These are phyloP conservation scores for Clavispora vitiphila DNA, from an alignment of 805 yeast genomes.

Conservation along the genomic window DNA sequence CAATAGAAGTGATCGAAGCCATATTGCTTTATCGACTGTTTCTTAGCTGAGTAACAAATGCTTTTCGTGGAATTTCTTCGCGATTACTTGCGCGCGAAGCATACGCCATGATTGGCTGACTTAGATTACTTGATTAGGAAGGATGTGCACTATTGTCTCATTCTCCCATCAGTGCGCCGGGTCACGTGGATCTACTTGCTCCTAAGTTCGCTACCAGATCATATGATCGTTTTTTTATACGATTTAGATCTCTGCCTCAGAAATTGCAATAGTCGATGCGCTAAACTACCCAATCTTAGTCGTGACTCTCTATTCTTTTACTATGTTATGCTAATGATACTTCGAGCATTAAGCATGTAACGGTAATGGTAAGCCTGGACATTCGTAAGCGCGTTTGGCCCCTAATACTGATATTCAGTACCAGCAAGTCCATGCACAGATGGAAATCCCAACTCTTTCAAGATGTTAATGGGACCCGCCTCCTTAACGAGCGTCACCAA, in stretches of 20 bases:
- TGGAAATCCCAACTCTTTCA: slow-evolving; percentile 64
- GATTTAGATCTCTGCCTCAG: too few relatives aligned
- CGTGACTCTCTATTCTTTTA: too few relatives aligned
- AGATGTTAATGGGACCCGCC: slow-evolving; percentile 48
- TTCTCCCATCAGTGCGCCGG: slow-evolving; percentile 18
- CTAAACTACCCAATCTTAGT: too few relatives aligned
- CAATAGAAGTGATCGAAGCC: slow-evolving; percentile 65
- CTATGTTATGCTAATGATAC: too few relatives aligned
- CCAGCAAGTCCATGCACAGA: slow-evolving; percentile 51
- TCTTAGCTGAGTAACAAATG: background rate
- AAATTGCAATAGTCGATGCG: too few relatives aligned
- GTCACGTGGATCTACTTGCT: too few relatives aligned
- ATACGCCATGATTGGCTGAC: slow-evolving; percentile 10
- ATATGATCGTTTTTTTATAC: too few relatives aligned
- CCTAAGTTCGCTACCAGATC: too few relatives aligned
- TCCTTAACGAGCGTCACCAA: slow-evolving; percentile 42
- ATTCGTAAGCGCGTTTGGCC: too few relatives aligned
- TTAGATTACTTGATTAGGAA: background rate
- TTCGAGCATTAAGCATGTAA: too few relatives aligned
- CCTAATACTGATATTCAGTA: slow-evolving; percentile 59
- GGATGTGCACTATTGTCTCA: slow-evolving; percentile 1
- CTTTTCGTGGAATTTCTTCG: slow-evolving; percentile 2
- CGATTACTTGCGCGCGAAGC: slow-evolving; percentile 9
- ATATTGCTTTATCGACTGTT: slow-evolving; percentile 21
- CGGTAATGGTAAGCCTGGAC: too few relatives aligned